phyloP scores from a whole-genome alignment of 106 monocot species.

The Dendrobium catenatum region DNA sequence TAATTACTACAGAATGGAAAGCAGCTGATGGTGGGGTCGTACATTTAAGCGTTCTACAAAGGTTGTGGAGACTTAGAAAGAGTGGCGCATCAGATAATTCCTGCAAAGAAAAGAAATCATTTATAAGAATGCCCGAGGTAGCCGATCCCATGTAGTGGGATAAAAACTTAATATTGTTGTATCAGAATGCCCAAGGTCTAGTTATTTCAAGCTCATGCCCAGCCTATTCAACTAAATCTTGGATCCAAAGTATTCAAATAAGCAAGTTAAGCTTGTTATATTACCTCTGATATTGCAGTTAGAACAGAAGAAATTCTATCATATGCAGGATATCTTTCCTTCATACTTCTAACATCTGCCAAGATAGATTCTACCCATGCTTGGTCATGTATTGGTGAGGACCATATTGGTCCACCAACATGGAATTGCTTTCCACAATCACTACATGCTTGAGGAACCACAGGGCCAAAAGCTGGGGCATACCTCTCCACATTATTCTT shows the following conservation, averaged over 20 bases:
- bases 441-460: conserved; percentile 68
- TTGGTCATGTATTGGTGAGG: conserved; percentile 86
- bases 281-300: conserved; percentile 86
- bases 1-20: conserved; percentile 81
- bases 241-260: too few species aligned
- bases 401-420: conserved; percentile 95
- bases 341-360: conserved; percentile 51
- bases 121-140: too few species aligned
- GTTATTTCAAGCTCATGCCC: too few species aligned
- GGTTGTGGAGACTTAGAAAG: conserved; percentile 75
- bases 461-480: conserved; percentile 73
- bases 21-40: conserved; percentile 80
- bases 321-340: conserved; percentile 82
- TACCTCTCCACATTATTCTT: conserved; percentile 72
- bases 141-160: too few species aligned
- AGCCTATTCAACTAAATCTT: too few species aligned
- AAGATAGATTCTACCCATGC: conserved; percentile 69
- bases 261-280: too few species aligned
- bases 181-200: too few species aligned
- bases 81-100: conserved; percentile 78
- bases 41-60: conserved; percentile 80
- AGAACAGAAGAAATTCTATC: conserved; percentile 74
- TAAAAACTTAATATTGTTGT: neutral
- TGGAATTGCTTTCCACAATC: conserved; percentile 82
- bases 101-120: conserved; percentile 26